Evolutionary conservation across 2,329 filamentous ascomycete genomes (phyloP), one percentile per base, ranked within the genome.

Genomic region (Ceratocystis huliohia): DNA sequence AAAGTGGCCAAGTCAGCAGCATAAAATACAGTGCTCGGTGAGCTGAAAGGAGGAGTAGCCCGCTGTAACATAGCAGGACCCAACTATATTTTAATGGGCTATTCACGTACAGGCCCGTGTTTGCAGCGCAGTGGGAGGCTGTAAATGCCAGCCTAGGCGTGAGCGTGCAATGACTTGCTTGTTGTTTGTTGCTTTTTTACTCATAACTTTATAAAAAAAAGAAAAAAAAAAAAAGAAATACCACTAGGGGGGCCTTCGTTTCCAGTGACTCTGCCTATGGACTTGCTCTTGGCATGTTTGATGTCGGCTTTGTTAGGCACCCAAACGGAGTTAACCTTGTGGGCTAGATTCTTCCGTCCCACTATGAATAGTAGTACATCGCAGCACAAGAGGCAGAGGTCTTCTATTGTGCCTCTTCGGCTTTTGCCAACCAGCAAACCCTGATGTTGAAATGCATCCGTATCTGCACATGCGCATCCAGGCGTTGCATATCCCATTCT

Each of bases 341-440:
- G 17, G 28, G 17, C 28, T 7, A 17, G 4, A 33, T 15, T 59
- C 10, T 59, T 33, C 53, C 28, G 53, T n/a, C 8, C 53, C 53
- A 30, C 53, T 33, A 59, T 59, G 53, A 30, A 33, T 59, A 59
- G 53, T 33, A 30, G 53, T 33, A 30, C 6, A 25, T 59, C 22
- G 48, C 48, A 25, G 48, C 25, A 53, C 48, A 53, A 53, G 10
- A 53, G 33, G 15, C 22, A 15, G 20, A 37, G 28, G 53, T n/a
- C 53, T 59, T 30, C n/a, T 17, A 30, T 59, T 59, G 53, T 30
- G 53, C 53, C 53, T 30, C 53, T n/a, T 59, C 53, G 53, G 53
- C 53, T 59, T 37, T 59, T 33, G 53, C 25, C 20, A 57, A n/a
- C 10, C 53, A 13, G n/a, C 3, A 53, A 17, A 30, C 53, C 33